Base-by-base conservation (phyloP, 257 asterid species). In the Asclepias syriaca region DNA sequence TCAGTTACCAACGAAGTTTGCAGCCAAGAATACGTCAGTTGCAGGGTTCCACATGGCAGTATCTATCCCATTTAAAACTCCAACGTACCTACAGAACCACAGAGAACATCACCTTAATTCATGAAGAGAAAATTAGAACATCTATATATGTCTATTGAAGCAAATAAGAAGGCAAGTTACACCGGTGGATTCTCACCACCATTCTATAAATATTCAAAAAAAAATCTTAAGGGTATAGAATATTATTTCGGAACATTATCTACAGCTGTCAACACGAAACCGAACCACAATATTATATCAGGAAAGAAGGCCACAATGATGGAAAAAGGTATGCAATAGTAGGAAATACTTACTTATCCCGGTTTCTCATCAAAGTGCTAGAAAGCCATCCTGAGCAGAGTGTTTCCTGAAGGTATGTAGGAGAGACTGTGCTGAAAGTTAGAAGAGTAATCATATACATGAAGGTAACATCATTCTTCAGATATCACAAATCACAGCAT, bases 361-460 rank as follows among this genome's bases (percentile, higher is more conserved):
- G 88, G 87, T 87, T 83, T 78, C 86, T 78, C 78, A 89, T 83
- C 81, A 92, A 85, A 11, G 87, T 88, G 77, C 86, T 82, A 68
- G 96, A 82, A 72, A 92, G 98, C 96, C 98, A 92, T 79, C 98
- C 98, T 27, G 96, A 88, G 78, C 89, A 84, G 69, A 92, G 96
- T 75, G 98, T 92, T 82, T 92, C 96, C 81, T 85, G 83, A 78
- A 85, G 90, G 80, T 92, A 92, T 56, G 98, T 92, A 16, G 96
- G 94, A 77, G 98, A 92, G 84, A 92, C 96, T 67, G 98, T 86
- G 72, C 96, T 87, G 96, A 75, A 84, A 77, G 77, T 80, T 73
- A 76, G 74, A 80, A 78, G 69, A 78, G 77, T 57, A 71, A 40
- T 77, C 53, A 55, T 18, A 59, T 49, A 24, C 64, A 69, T 10